Conservation (phyloP, 1,284 basidiomycete genomes). For the Mycosarcoma mackinlayi region DNA sequence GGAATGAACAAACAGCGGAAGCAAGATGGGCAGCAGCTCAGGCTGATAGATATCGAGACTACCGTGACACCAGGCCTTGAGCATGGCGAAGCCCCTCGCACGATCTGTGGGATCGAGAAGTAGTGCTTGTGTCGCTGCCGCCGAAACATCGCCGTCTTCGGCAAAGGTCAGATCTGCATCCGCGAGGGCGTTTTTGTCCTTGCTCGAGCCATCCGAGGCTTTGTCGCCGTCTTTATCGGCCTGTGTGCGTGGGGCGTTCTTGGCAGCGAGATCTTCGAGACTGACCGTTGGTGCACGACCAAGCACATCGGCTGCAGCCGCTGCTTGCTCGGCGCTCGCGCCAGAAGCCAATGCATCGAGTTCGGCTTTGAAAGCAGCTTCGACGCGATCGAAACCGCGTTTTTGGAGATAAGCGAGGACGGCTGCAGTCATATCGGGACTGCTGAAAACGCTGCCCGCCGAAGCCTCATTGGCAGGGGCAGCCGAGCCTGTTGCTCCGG, state of each 20-base stretch:
- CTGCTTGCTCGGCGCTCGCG: conserved; percentile 43
- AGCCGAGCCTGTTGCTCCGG: conserved; percentile 14
- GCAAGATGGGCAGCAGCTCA: conserved; percentile 90
- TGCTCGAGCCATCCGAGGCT: conserved; percentile 26
- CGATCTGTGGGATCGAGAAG: conserved; percentile 88
- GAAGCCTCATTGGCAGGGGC: conserved; percentile 26
- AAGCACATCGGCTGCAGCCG: conserved; percentile 50
- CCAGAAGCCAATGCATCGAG: conserved; percentile 70
- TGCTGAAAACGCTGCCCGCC: conserved; percentile 38
- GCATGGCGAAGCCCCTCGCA: conserved; percentile 84
- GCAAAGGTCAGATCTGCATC: conserved; percentile 37
- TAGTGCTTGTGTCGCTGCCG: conserved; percentile 78
- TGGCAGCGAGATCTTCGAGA: conserved; percentile 70
- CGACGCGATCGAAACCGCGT: conserved; percentile 81
- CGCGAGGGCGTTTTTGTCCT: conserved; percentile 16
- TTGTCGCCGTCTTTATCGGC: conserved; percentile 62
- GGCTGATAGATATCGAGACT: conserved; percentile 86
- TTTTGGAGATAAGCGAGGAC: conserved; percentile 76
- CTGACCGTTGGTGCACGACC: conserved; percentile 73
- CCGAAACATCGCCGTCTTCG: conserved; percentile 43
- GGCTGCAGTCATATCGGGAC: conserved; percentile 44
- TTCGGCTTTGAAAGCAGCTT: conserved; percentile 78
- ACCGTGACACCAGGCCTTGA: conserved; percentile 93
- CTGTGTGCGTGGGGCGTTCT: conserved; percentile 62
- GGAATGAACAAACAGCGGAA: conserved; percentile 96